Base-by-base conservation (phyloP, 345 rosid species). In the Lumnitzera racemosa region DNA sequence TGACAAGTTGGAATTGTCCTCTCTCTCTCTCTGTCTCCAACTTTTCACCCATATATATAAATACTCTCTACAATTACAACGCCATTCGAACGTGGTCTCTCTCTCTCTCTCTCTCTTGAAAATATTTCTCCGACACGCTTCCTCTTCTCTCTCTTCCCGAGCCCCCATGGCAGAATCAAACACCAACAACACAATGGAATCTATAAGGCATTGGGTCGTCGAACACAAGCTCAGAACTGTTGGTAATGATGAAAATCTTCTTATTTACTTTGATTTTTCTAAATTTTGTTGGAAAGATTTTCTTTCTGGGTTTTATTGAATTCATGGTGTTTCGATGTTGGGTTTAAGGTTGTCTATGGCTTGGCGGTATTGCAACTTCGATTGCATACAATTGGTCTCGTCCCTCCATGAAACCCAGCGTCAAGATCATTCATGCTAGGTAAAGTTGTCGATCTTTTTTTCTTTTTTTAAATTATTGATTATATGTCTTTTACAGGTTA, bases 361-460 rank as follows among this genome's bases (percentile, higher is more conserved):
- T 90, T 14, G 76, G 90, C 68, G 97, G 95, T 36, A 79, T 94
- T 56, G 66, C 85, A 54, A 97, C 97, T 41, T 90, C 96, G 36
- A 75, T 90, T 56, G 96, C 92, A 1, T 94, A 94, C 63, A 94
- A 94, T 76, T 94, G 97, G 97, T 86, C 99, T 20, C 88, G 78
- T 61, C 99, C 99, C 47, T 76, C 60, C 61, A 94, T 94, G 99
- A 94, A 94, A 66, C 84, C 99, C 61, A 90, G 99, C 74, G 97
- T 94, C 76, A 80, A 83, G 81, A 75, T 94, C 63, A 94, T 92
- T 66, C 99, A 92, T 64, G 99, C 97, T 46, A 85, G 99, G 97
- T 90, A 71, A 55, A 24, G 20, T 6, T 46, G 6, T 41, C 2
- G 2, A 23, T 55, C 1, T 10, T n/a, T 13, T 29, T 24, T 47